Percentiles rank a stretch among this genome's conserved stretches.
These are phyloP conservation scores for Blastobotrys buckinghamii DNA, from an alignment of 1,139 yeast genomes.

Conservation along the genomic window DNA sequence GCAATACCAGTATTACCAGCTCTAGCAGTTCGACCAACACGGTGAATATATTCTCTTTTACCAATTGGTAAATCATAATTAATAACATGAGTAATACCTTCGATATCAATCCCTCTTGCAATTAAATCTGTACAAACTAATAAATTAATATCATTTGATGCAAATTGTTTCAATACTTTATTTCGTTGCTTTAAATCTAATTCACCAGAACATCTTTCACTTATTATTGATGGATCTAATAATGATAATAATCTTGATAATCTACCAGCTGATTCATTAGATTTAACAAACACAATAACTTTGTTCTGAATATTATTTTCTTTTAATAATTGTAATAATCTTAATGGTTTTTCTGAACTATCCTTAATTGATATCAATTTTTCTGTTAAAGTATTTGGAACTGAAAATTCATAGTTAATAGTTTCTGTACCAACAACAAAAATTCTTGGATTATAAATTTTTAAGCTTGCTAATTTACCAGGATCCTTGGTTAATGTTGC, in stretches of 20 bases:
- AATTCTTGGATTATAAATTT: conserved; percentile 63
- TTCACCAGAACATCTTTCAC: conserved; percentile 35
- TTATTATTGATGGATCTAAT: conserved; percentile 33
- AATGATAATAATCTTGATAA: conserved; percentile 55
- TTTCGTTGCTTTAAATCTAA: conserved; percentile 32
- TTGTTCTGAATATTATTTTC: conserved; percentile 25
- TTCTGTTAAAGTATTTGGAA: conserved; percentile 37
- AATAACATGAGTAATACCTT: conserved; percentile 64
- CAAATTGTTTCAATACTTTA: conserved; percentile 48
- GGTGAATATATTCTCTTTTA: conserved; percentile 85
- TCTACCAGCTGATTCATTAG: conserved; percentile 81
- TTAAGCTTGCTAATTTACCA: conserved; percentile 68
- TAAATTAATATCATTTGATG: conserved; percentile 44
- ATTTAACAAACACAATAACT: conserved; percentile 67
- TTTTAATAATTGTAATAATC: conserved; percentile 51
- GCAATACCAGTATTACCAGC: conserved; percentile 78
- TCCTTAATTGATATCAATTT: conserved; percentile 26
- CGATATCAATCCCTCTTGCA: conserved; percentile 88
- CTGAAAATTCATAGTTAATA: conserved; percentile 45
- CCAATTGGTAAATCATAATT: conserved; percentile 90
- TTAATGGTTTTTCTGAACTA: conserved; percentile 59
- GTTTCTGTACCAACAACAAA: conserved; percentile 48
- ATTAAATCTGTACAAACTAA: conserved; percentile 87
- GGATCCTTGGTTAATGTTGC: conserved; percentile 95
- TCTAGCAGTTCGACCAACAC: conserved; percentile 96